Base-by-base conservation (phyloP, 2,329 filamentous ascomycete genomes). In the Penicillium concentricum region DNA sequence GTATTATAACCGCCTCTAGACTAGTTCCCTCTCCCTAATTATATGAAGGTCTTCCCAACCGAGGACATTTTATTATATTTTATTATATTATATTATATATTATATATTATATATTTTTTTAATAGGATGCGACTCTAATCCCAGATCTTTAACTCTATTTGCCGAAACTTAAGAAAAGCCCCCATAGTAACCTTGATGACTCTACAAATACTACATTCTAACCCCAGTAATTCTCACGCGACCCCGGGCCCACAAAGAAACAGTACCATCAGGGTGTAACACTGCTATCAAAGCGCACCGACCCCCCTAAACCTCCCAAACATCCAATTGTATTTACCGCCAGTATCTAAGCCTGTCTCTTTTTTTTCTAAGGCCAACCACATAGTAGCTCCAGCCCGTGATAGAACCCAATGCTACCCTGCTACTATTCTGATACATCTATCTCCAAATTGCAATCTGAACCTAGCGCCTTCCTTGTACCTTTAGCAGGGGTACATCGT, bases 221-320 rank as follows among this genome's bases (percentile, higher is more conserved):
- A 7, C 18, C 32, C 50, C 49, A n/a, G 28, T 18, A 16, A 24
- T 22, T 42, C 30, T 13, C 44, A 42, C 32, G 49, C 42, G 45
- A 55, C 41, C 42, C 49, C 30, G 20, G 26, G 8, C 12, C n/a
- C 16, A 8, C 26, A 54, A 42, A 39, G 54, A 46, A 7, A 56
- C 54, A 50, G 59, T 61, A 24, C 51, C 59, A 61, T 57, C 46
- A 39, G 20, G 28, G 57, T 66, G 63, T 60, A 63, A 66, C 63
- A 58, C 59, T 62, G 35, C 54, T 61, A 66, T 63, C 61, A 59
- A 60, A 62, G 62, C 57, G 60, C 51, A 18, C n/a, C 4, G 6
- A 5, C 24, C 32, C 32, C 26, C 28, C 38, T 35, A 20, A 7
- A 18, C 13, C n/a, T n/a, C 3, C 37, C 24, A 51, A 30, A 10